Evolutionary conservation across 208 protist genomes (phyloP).

Genomic region (Acanthamoeba lenticulata): DNA sequence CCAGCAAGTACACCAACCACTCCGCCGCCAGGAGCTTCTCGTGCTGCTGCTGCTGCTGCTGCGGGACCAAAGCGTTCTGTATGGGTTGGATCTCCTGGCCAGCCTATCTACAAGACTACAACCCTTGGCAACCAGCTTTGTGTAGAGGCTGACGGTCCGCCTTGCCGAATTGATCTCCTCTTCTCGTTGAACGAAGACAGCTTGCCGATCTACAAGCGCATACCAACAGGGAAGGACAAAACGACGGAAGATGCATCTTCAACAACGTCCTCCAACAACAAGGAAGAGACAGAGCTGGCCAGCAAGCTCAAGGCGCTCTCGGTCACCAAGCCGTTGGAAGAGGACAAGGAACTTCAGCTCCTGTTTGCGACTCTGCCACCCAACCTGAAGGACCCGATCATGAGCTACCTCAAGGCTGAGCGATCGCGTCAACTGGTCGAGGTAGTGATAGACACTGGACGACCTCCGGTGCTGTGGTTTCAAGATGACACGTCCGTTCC

Average conservation of each 20-base stretch:
- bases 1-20: too few species aligned
- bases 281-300: not conserved
- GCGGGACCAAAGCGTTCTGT: not conserved
- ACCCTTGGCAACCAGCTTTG: not conserved
- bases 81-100: not conserved
- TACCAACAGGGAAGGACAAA: not conserved
- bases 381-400: not conserved
- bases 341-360: slow-evolving; percentile 26
- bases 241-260: not conserved
- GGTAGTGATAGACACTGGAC: slow-evolving; percentile 1
- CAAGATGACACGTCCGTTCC: slow-evolving; percentile 44
- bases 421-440: not conserved
- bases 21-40: too few species aligned
- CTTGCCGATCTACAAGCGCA: not conserved
- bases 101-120: not conserved
- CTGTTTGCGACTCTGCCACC: not conserved
- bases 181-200: not conserved
- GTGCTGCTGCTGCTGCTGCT: too few species aligned
- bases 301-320: not conserved
- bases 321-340: not conserved
- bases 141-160: not conserved
- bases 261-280: not conserved
- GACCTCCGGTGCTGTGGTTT: slow-evolving; percentile 38
- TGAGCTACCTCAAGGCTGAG: not conserved
- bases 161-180: not conserved